phyloP scores from a whole-genome alignment of 305 asterid species.

The Solanum chacoense region DNA sequence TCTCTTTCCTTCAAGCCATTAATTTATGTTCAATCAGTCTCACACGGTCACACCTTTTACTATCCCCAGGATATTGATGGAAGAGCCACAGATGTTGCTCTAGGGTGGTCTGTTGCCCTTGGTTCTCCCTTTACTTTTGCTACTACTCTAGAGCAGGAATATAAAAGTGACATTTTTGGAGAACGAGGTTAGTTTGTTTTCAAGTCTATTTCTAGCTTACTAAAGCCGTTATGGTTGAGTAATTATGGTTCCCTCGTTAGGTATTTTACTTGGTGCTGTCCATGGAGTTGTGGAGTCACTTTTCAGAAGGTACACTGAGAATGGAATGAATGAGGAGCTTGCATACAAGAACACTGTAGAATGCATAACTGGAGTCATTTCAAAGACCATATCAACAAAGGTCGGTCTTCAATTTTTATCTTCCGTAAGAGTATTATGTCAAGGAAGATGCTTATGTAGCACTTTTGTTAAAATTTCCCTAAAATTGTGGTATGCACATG shows the following conservation, averaged over 20 bases:
- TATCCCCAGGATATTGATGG: slow-evolving; percentile 78
- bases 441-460: not conserved
- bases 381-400: slow-evolving; percentile 88
- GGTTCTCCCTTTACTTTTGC: slow-evolving; percentile 98
- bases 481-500: not conserved
- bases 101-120: slow-evolving; percentile 97
- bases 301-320: slow-evolving; percentile 88
- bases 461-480: not conserved
- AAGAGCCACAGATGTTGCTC: slow-evolving; percentile 94
- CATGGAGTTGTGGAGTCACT: slow-evolving; percentile 90
- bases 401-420: slow-evolving; percentile 15
- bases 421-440: not conserved
- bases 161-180: slow-evolving; percentile 93
- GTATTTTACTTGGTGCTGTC: slow-evolving; percentile 95
- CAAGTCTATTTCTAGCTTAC: not conserved
- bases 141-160: slow-evolving; percentile 87
- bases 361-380: slow-evolving; percentile 76
- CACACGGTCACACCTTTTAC: not conserved
- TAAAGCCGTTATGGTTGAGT: not conserved
- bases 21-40: not conserved
- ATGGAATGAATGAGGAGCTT: slow-evolving; percentile 87
- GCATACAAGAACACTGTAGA: slow-evolving; percentile 97
- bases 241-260: slow-evolving; percentile 19
- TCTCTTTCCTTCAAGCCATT: not conserved
- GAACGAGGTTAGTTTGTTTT: slow-evolving; percentile 54